Evolutionary conservation across 306 rosid genomes (phyloP), one percentile per base, ranked within the genome.

Genomic region (Vicia faba): DNA sequence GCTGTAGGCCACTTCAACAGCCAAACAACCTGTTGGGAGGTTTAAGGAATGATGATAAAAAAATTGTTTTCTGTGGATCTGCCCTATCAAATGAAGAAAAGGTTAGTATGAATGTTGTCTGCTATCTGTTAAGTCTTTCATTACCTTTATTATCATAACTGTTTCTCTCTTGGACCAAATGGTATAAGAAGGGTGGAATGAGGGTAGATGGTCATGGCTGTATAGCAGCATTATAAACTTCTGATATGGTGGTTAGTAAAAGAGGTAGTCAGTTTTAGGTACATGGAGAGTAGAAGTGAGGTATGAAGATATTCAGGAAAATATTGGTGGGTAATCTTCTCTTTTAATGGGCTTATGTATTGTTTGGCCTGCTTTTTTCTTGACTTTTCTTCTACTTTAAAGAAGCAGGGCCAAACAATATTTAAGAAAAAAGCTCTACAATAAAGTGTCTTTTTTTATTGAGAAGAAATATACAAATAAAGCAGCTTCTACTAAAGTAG

Each of bases 61-160:
- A 73, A 50, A 36, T 80, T 90, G 77, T 84, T 20, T 81, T 93
- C 14, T 90, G 99, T 75, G 96, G 95, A 64, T 93, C 99, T 74
- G 96, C 90, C 74, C 75, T 90, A 66, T 84, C 99, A 62, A 25
- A 73, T 11, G 86, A 85, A 54, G 95, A 93, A 62, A 93, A 84
- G 95, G 99, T 93, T 70, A 54, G 55, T 16, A 12, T 63, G n/a
- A 26, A 60, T 48, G 15, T 69, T 36, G 63, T 45, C 8, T 10
- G 1, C 59, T 68, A 26, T 31, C 12, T 36, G 43, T 63, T 7
- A 38, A 15, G 64, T 68, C 28, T 19, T 59, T 41, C 3, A 35
- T 26, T 57, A 11, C 64, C 54, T 45, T 25, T 16, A 33, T 18
- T 19, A 7, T 43, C 29, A 43, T 35, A 56, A 18, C 36, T 6